These are phyloP conservation scores for Viola odorata DNA, from an alignment of 345 rosid species.

Conservation along the genomic window DNA sequence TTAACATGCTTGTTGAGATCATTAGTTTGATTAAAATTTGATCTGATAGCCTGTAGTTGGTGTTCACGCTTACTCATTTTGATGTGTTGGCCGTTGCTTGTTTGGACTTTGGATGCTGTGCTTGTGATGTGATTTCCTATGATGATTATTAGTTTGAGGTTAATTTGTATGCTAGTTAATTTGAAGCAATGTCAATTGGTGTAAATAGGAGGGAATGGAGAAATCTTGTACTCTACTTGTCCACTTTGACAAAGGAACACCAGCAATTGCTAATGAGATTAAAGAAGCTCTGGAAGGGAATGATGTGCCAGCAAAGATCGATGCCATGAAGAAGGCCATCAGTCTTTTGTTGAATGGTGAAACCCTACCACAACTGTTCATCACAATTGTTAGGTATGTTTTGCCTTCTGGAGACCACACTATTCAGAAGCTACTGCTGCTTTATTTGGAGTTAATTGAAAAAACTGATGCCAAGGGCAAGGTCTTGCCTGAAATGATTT, in stretches of 20 bases:
- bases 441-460: constrained; percentile 85
- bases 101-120: too few relatives aligned
- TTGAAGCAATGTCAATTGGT: neutral
- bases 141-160: too few relatives aligned
- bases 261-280: constrained; percentile 81
- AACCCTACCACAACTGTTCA: constrained; percentile 87
- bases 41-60: too few relatives aligned
- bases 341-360: constrained; percentile 91
- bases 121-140: too few relatives aligned
- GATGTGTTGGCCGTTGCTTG: too few relatives aligned
- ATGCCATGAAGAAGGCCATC: constrained; percentile 84
- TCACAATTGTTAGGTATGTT: constrained; percentile 88
- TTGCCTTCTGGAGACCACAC: constrained; percentile 93
- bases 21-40: too few relatives aligned
- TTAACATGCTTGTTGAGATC: too few relatives aligned
- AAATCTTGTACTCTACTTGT: constrained; percentile 75
- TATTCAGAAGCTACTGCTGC: constrained; percentile 73
- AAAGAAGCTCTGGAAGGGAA: constrained; percentile 93
- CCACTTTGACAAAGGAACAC: constrained; percentile 79
- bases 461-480: constrained; percentile 72
- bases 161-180: neutral
- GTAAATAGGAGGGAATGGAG: constrained; percentile 57
- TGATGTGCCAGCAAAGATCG: constrained; percentile 58
- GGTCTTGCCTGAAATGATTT: constrained; percentile 89
- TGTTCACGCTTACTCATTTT: too few relatives aligned